Percentiles rank a stretch among this genome's conserved stretches.
Evolutionary conservation across 2,329 filamentous ascomycete species (phyloP).

Genomic region (Neopestalotiopsis sp.): DNA sequence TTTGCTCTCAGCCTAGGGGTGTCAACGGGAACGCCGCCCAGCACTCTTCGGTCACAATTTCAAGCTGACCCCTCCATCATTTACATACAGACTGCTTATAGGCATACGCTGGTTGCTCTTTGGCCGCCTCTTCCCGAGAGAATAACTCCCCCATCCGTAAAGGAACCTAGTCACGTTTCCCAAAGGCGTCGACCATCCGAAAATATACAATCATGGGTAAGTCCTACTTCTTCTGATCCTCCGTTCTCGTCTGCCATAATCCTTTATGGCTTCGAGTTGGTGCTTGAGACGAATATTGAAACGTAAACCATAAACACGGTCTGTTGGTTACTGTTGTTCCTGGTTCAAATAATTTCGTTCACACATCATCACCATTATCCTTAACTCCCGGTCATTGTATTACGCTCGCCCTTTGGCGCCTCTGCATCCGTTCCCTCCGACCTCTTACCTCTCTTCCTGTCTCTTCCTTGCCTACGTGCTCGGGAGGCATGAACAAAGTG

Average conservation of each 20-base stretch:
- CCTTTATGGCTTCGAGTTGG: neutral
- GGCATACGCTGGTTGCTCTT: conserved; percentile 10
- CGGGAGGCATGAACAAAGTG: conserved; percentile 35
- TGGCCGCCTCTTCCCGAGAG: conserved; percentile 9
- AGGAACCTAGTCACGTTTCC: conserved; percentile 13
- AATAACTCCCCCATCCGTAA: conserved; percentile 3
- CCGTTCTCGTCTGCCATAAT: neutral
- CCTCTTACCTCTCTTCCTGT: conserved; percentile 33
- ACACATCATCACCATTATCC: conserved; percentile 1
- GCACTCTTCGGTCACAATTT: conserved; percentile 20
- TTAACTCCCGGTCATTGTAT: conserved; percentile 15
- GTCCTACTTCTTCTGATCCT: conserved; percentile 14
- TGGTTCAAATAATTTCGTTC: neutral
- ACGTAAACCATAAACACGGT: neutral
- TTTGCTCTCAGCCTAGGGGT: conserved; percentile 17
- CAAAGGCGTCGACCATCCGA: neutral
- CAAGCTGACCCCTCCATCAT: conserved; percentile 20
- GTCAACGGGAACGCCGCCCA: conserved; percentile 16
- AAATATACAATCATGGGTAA: conserved; percentile 23
- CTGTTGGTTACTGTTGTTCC: neutral
- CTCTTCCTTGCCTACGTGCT: conserved; percentile 28
- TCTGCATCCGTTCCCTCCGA: conserved; percentile 21
- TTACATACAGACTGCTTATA: neutral
- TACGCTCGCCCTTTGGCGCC: conserved; percentile 22
- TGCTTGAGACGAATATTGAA: neutral